A percentile compares a stretch with the other conserved stretches of the same genome.
These are phyloP conservation scores for Bjerkandera adusta DNA, from an alignment of 1,284 basidiomycete species.

Conservation along the genomic window DNA sequence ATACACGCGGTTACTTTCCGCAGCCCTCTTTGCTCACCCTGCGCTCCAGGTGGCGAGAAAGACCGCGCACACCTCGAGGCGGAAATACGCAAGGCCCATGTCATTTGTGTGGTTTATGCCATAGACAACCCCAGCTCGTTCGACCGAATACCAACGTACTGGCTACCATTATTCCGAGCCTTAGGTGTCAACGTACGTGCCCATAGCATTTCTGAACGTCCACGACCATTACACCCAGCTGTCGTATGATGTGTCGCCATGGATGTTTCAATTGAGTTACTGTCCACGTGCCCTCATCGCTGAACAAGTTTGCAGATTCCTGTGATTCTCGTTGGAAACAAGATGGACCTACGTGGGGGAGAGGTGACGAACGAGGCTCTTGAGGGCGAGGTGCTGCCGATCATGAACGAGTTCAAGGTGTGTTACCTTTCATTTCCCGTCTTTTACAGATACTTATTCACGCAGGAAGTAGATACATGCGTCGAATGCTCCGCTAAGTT, in stretches of 20 bases:
- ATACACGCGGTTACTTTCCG: background rate
- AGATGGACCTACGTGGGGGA: conserved; percentile 93
- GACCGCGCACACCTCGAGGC: conserved; percentile 88
- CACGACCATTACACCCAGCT: no score
- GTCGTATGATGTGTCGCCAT: conserved; percentile 8
- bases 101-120: conserved; percentile 96
- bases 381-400: conserved; percentile 91
- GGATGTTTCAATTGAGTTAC: conserved; percentile 3
- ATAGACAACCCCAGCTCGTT: conserved; percentile 96
- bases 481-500: conserved; percentile 94
- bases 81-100: conserved; percentile 95
- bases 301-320: conserved; percentile 62
- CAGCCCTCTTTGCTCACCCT: conserved; percentile 9
- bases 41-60: conserved; percentile 61
- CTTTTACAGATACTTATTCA: conserved; percentile 14
- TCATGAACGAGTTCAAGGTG: conserved; percentile 98
- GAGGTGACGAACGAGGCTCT: conserved; percentile 93
- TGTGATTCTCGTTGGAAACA: conserved; percentile 97
- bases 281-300: background rate
- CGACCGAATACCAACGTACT: conserved; percentile 97
- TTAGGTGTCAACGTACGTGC: conserved; percentile 84
- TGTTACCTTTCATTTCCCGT: conserved; percentile 6
- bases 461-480: conserved; percentile 95
- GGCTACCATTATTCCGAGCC: conserved; percentile 96
- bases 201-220: conserved; percentile 3